Evolutionary conservation across 2,329 filamentous ascomycete genomes (phyloP), one percentile per base, ranked within the genome.

Genomic region (Sclerotinia borealis): DNA sequence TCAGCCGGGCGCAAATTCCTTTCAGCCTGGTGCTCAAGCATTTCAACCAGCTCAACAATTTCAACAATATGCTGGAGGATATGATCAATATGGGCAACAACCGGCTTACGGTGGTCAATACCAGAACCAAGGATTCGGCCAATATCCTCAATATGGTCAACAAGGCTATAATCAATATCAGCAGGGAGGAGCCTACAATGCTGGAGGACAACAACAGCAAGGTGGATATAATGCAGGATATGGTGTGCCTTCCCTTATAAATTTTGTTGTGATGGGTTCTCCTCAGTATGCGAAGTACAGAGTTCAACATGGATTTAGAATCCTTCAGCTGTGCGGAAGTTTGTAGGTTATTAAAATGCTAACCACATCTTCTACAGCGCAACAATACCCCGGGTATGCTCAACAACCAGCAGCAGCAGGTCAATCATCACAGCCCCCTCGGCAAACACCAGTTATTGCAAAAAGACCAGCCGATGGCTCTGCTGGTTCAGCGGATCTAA

Each of bases 31-130:
- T 56, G 89, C 89, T 39, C 79, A 85, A 66, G 76, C 83, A 27
- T 93, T 93, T 76, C 84, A 88, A 63, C 90, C 90, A 10, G 88
- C 88, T 55, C 89, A 92, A 75, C 77, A 79, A 65, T 92, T 83
- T 71, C 85, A 81, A 69, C 79, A 81, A 66, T 83, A 80, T 61
- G 80, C 85, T 66, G 83, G 79, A 63, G 83, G 79, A 61, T 88
- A 82, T 69, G 78, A 79, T 54, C 78, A 78, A 65, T 79, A 78
- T 48, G 83, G 85, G 69, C 83, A 85, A 66, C 81, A 85, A 70
- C 54, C 81, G 17, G 48, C 82, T 67, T 80, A 82, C 65, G 78
- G 80, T 64, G 78, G 80, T 64, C 79, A 83, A 65, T 81, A 83
- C 68, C 80, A 81, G 60, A 79, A 80, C 65, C 79, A 80, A 66